Evolutionary conservation across 805 yeast species (phyloP).

Genomic region (Komagataella ulmi): DNA sequence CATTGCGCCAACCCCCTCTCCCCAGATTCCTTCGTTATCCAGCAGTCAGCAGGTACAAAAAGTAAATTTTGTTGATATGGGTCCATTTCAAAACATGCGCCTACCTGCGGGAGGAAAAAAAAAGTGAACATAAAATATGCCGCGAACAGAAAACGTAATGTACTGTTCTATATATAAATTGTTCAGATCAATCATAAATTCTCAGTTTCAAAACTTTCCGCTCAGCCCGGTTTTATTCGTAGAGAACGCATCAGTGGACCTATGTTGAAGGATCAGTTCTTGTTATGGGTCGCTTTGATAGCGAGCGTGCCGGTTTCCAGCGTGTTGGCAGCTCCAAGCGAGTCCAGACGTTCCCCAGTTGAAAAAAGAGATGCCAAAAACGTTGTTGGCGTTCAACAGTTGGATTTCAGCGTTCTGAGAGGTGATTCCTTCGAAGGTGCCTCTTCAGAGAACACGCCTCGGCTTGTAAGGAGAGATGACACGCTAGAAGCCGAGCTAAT

Average conservation of each 20-base stretch:
- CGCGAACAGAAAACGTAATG: not conserved
- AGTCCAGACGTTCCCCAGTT: not conserved
- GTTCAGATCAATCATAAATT: not conserved
- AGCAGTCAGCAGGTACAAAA: not conserved
- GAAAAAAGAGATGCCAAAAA: not conserved
- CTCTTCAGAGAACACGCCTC: conserved; percentile 6
- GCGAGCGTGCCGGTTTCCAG: not conserved
- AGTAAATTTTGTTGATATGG: not conserved
- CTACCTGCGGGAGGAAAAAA: not conserved
- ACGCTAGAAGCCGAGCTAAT: conserved; percentile 17
- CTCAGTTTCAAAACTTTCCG: not conserved
- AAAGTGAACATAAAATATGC: not conserved
- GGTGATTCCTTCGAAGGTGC: conserved; percentile 8
- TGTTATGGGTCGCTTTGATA: not conserved
- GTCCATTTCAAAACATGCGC: not conserved
- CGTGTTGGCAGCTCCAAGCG: not conserved
- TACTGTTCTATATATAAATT: not conserved
- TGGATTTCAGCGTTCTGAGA: conserved; percentile 10
- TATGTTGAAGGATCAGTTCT: not conserved
- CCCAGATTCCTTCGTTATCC: not conserved
- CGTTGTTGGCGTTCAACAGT: conserved; percentile 2
- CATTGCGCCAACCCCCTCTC: not conserved
- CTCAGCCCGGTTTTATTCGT: not conserved
- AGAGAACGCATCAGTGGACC: not conserved
- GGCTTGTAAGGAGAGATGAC: conserved; percentile 14